Base-by-base conservation (phyloP, 2,329 filamentous ascomycete species). In the Aspergillus intermedius region DNA sequence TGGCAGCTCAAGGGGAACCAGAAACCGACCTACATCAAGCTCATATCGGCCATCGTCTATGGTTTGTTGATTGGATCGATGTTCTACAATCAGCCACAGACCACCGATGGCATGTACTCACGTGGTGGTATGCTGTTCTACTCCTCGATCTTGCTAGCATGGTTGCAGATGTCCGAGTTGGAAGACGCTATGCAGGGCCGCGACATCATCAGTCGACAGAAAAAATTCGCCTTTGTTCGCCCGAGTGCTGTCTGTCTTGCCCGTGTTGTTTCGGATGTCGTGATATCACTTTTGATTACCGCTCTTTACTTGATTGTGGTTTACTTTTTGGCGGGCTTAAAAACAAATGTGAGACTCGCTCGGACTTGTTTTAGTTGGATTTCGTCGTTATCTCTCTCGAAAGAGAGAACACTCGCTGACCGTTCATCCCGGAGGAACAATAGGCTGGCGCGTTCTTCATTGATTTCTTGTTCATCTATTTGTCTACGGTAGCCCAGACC, bases 1-100 rank as follows among this genome's bases (percentile, higher is more conserved):
- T 88, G 86, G 83, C 78, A 91, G 37, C 78, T 88, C 25, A 77
- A 79, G 54, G 86, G 86, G 15, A 85, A 93, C 62, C 80, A 76
- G 48, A 79, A 80, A 1, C 83, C 86, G 0, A 71, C 91, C 0
- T 83, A 81, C 60, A 88, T 85, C 42, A 90, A 89, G 54, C 74
- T 86, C 45, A 83, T 87, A 63, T 87, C 87, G 58, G 84, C 86
- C 54, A 70, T 90, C 45, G 75, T 83, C 46, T 85, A 87, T 61
- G 78, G 73, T 28, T 73, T 91, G 12, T 82, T 91, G 51, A 80
- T 88, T 42, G 85, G 86, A 1, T 86, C 82, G 1, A 77, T 91
- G 41, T 91, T 90, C 66, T 87, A 87, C 59, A 82, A 79, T 6
- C 73, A 80, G 54, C 68, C 78, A 0, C 60, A 72, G 2, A 73